Conservation (phyloP, 345 rosid genomes). For the Eucalyptus guilfoylei region DNA sequence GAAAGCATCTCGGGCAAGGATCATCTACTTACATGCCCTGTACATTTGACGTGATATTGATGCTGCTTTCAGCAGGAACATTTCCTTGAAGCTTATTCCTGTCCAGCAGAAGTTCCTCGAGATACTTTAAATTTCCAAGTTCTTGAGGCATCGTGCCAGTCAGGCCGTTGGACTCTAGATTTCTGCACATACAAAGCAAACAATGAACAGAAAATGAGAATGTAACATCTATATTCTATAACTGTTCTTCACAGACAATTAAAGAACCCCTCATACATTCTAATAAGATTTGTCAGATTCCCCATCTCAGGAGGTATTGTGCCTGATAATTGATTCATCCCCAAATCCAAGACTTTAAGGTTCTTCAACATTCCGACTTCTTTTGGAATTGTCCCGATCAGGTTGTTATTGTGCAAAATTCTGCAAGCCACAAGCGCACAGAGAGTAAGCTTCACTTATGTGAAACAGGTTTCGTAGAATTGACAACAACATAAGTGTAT, state of each 20-base stretch:
- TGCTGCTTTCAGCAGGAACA: slow-evolving; percentile 38
- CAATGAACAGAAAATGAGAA: not conserved
- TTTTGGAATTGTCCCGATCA: slow-evolving; percentile 77
- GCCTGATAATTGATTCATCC: slow-evolving; percentile 72
- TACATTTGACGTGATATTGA: slow-evolving; percentile 9
- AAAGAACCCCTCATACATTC: slow-evolving; percentile 31
- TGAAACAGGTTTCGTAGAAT: not conserved
- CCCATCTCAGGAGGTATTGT: slow-evolving; percentile 82
- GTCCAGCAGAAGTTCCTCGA: slow-evolving; percentile 72
- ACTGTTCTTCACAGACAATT: not conserved
- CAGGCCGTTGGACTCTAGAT: slow-evolving; percentile 89
- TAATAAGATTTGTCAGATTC: slow-evolving; percentile 34
- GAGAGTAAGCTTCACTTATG: not conserved
- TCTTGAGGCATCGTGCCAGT: slow-evolving; percentile 72
- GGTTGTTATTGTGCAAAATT: slow-evolving; percentile 53
- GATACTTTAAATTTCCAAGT: slow-evolving; percentile 64
- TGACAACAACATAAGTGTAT: not conserved
- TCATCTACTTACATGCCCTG: slow-evolving; percentile 42
- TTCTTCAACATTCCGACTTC: slow-evolving; percentile 72
- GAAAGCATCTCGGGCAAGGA: not conserved
- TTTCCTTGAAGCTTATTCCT: slow-evolving; percentile 86
- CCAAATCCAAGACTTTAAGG: slow-evolving; percentile 81
- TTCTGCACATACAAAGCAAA: slow-evolving; percentile 33
- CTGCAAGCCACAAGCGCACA: slow-evolving; percentile 28
- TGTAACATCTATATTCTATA: not conserved